Base-by-base conservation (phyloP, 345 rosid genomes). In the Pistacia vera region DNA sequence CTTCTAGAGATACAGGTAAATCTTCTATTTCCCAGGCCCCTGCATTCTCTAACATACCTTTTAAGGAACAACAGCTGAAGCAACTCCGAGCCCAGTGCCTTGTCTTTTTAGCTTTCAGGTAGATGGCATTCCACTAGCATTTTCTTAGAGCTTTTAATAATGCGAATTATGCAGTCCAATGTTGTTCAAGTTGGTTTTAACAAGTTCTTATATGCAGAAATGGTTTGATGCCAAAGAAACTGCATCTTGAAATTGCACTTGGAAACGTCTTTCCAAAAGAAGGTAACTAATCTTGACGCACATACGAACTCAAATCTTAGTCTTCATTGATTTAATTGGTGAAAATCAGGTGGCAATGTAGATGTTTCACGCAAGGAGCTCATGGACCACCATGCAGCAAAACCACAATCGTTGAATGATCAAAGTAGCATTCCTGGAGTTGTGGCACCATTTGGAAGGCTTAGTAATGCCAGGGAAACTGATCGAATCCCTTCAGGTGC, bases 41-140 rank as follows among this genome's bases (percentile, higher is more conserved):
- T 28, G 25, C 77, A 3, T 70, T 71, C n/a, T 74, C 87, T 77
- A 87, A 90, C 83, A 80, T 84, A 83, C 94, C 90, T 77, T 94
- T 94, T 79, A 94, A 90, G 71, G 98, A 92, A 73, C 94, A 94
- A 65, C 98, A 94, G 78, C 79, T 94, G 81, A 94, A 90, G 84
- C 98, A 94, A 81, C 98, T 94, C 75, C 90, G 97, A 78, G 98
- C 98, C 58, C 98, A 94, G 79, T 94, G 98, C 86, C 96, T 94
- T 58, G 97, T 94, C 36, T 92, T 92, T 83, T 77, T 94, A 81
- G 97, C 98, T 49, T 91, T 94, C 83, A 88, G 97, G 98, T 94
- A 79, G 35, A 60, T 67, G 73, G 55, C 54, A 70, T 48, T 36
- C 52, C 71, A 75, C 30, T 71, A 73, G 81, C 68, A 20, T 68